Evolutionary conservation across 2,329 filamentous ascomycete genomes (phyloP), one percentile per base, ranked within the genome.

Genomic region (Stagonosporopsis tanaceti): DNA sequence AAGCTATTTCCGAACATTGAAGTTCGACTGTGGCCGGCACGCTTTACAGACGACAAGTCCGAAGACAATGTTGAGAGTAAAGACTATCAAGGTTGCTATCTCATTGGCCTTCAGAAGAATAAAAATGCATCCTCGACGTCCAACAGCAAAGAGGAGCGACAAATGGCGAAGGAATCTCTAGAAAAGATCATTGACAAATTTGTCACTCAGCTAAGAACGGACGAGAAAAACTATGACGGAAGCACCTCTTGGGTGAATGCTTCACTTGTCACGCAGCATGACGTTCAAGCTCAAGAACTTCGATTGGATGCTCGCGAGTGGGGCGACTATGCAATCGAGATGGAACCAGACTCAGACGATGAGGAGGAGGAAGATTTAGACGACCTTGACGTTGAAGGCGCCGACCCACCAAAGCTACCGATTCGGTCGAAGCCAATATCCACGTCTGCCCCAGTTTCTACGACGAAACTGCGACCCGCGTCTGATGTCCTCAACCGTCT

Each of bases 1-100:
- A 81, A 81, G 45, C 80, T 80, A 12, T 70, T 86, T 15, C 82
- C 84, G 0, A 71, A 76, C 2, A 65, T 89, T 3, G 75, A 82
- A 44, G 80, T 84, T 1, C 81, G 85, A 20, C 85, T 89, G 22
- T 90, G 87, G 87, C 87, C 87, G 1, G 82, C 80, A 6, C 80
- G 85, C 9, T 89, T 89, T 58, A 78, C 69, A 2, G 25, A 76
- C 0, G 70, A 64, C 6, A 47, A 60, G 6, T 58, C 44, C 14
- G 22, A 24, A 3, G 28, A 40, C 4, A 11, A 11, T 1, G 60
- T 69, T 1, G 68, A 66, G 12, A 66, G 69, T 0, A 63, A 45
- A 6, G 85, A 88, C 57, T 87, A 86, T 60, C 80, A 86, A 35
- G 85, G 85, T 3, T 85, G 80, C 60, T 89, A 89, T 67, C 79